Percentiles rank a stretch among this genome's conserved stretches.
Conservation (phyloP, 1,284 basidiomycete genomes). For the Ustilago trichophora region DNA sequence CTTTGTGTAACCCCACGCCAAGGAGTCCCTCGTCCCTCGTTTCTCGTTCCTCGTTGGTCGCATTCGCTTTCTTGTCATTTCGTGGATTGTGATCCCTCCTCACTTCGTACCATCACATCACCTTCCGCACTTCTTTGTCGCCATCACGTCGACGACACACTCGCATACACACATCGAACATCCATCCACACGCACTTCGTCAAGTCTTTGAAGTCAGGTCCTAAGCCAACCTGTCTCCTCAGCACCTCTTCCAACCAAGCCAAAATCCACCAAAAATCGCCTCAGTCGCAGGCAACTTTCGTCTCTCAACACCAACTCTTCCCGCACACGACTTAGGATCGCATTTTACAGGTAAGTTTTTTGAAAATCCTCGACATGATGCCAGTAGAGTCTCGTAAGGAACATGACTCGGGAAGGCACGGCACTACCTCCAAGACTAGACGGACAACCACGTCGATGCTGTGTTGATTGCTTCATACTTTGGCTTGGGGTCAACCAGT, state of each 20-base stretch:
- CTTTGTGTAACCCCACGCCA: conserved; percentile 23
- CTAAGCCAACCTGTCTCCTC: conserved; percentile 44
- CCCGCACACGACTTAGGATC: conserved; percentile 11
- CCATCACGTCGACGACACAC: conserved; percentile 4
- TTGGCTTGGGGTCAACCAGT: background rate
- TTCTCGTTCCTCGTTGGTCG: background rate
- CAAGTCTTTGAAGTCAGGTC: conserved; percentile 25
- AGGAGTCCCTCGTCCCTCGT: conserved; percentile 8
- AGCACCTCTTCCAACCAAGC: conserved; percentile 4
- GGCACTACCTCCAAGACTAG: too few relatives aligned
- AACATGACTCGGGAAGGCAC: too few relatives aligned
- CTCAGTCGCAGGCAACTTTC: conserved; percentile 12
- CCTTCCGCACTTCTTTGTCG: conserved; percentile 8
- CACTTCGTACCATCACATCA: conserved; percentile 11
- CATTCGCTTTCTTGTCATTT: too few relatives aligned
- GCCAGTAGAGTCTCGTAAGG: too few relatives aligned
- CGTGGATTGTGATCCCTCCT: too few relatives aligned
- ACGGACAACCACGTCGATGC: too few relatives aligned
- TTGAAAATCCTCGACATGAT: too few relatives aligned
- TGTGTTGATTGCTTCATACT: too few relatives aligned
- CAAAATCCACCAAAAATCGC: conserved; percentile 24
- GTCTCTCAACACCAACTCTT: conserved; percentile 7
- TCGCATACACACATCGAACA: conserved; percentile 1
- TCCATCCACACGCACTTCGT: conserved; percentile 2
- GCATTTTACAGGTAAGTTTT: conserved; percentile 18